Evolutionary conservation across 495 filamentous ascomycete genomes (phyloP).

Genomic region (Aspergillus bertholletiae): DNA sequence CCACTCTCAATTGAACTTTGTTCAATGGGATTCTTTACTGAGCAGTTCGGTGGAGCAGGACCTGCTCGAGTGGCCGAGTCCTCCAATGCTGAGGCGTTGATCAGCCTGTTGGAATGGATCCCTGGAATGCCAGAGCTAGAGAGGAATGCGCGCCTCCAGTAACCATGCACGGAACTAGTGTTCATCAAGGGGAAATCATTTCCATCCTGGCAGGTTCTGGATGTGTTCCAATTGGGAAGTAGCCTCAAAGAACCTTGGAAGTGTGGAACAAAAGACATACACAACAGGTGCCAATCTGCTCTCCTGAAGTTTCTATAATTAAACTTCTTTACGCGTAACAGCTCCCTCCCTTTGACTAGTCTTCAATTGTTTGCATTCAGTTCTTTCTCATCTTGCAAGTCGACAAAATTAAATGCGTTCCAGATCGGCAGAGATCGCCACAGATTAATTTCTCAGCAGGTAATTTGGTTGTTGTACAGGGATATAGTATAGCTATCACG

Average conservation of each 20-base stretch:
- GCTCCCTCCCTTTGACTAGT: not conserved
- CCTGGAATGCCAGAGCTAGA: constrained; percentile 26
- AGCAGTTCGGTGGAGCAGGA: constrained; percentile 8
- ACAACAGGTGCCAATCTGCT: constrained; percentile 4
- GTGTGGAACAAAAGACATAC: constrained; percentile 1
- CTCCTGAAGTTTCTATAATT: constrained; percentile 19
- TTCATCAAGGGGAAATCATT: not conserved
- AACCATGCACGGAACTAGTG: constrained; percentile 29
- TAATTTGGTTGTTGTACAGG: not conserved
- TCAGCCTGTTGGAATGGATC: constrained; percentile 24
- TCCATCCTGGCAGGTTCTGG: constrained; percentile 12
- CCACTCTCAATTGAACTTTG: not conserved
- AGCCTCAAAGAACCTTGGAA: constrained; percentile 10
- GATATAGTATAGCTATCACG: not conserved
- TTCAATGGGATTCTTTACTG: constrained; percentile 3
- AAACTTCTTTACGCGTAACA: constrained; percentile 9
- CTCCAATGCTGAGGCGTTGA: constrained; percentile 8
- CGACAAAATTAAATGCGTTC: not conserved
- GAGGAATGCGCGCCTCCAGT: constrained; percentile 33
- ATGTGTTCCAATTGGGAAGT: constrained; percentile 2
- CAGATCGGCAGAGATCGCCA: not conserved
- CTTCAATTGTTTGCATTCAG: constrained; percentile 10
- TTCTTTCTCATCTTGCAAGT: not conserved
- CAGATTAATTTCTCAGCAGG: not conserved
- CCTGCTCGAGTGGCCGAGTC: not conserved